Evolutionary conservation across 2,329 filamentous ascomycete genomes (phyloP), one percentile per base, ranked within the genome.

Genomic region (Trichoderma hamatum): DNA sequence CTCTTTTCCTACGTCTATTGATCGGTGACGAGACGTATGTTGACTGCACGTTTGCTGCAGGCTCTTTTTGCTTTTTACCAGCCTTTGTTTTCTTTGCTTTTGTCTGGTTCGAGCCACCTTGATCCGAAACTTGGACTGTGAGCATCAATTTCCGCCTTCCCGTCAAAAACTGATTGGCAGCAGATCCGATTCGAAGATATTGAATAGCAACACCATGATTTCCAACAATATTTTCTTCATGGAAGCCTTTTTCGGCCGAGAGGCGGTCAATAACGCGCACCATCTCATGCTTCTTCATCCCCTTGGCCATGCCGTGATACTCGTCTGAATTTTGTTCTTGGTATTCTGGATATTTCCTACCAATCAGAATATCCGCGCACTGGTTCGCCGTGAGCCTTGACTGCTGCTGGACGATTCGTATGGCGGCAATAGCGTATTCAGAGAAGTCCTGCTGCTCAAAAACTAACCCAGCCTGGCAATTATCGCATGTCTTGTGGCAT

Each of bases 261-360:
- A 99, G 83, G 59, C 87, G 85, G 75, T 93, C 89, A 74, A 97
- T 93, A n/a, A 98, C 84, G 49, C 94, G 90, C 76, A 97, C 92
- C 14, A 94, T 85, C 75, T 96, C 92, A 43, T 90, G 88, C 74
- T 91, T 89, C 69, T 91, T 89, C 73, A 97, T 81, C 19, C 87
- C 83, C 71, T 86, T 88, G 16, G 92, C 94, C 52, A 86, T 84
- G 16, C 93, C 93, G 77, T 89, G 89, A 69, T 89, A 86, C 21
- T 86, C 79, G 46, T 87, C 83, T 46, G 89, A 87, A 4, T 81
- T 76, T 2, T 82, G 75, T 16, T 85, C 82, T 51, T 87, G 85
- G 52, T 87, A 82, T 68, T 87, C 86, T 70, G 87, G 88, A 69
- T 84, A 86, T 70, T 85, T 87, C 69, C 86, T 89, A 7, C 94